phyloP scores from a whole-genome alignment of 257 asterid species.

The Ilex aquifolium region DNA sequence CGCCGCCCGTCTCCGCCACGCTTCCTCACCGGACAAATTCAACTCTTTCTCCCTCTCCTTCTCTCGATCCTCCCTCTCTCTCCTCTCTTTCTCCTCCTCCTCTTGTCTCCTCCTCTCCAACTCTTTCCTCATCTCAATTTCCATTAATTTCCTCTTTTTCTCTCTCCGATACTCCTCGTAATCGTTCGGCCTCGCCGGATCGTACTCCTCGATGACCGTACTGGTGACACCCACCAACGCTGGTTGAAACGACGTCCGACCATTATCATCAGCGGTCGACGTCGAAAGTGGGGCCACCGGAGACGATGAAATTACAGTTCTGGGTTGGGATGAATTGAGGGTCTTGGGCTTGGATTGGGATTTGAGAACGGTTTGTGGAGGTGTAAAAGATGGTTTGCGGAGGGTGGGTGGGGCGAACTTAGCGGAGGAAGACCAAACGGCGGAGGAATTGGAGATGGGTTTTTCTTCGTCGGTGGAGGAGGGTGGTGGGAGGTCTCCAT shows the following conservation, averaged over 20 bases:
- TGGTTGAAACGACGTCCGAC: slow-evolving; percentile 54
- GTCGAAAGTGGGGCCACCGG: too few relatives aligned
- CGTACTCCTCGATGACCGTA: slow-evolving; percentile 83
- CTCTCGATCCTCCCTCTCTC: slow-evolving; percentile 24
- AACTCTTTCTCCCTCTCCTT: slow-evolving; percentile 59
- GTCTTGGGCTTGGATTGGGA: slow-evolving; percentile 39
- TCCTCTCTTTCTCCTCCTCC: slow-evolving; percentile 24
- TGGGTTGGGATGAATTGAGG: slow-evolving; percentile 9
- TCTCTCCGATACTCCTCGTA: slow-evolving; percentile 86
- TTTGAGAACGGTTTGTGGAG: slow-evolving; percentile 72
- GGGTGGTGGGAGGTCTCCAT: slow-evolving; percentile 98
- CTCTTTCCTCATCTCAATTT: slow-evolving; percentile 70
- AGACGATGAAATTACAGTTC: slow-evolving; percentile 22
- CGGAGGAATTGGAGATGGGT: slow-evolving; percentile 36
- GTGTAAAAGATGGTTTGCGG: slow-evolving; percentile 74
- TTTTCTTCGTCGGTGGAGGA: slow-evolving; percentile 53
- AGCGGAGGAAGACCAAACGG: slow-evolving; percentile 85
- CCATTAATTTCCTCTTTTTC: slow-evolving; percentile 79
- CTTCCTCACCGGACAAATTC: slow-evolving; percentile 96
- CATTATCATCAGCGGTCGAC: too few relatives aligned
- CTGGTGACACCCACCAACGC: slow-evolving; percentile 83
- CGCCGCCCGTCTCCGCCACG: slow-evolving; percentile 92
- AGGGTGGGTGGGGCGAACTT: slow-evolving; percentile 91
- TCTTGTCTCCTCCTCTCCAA: slow-evolving; percentile 71
- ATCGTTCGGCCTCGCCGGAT: slow-evolving; percentile 88